These are phyloP conservation scores for Ganoderma lucidum DNA, from an alignment of 1,284 basidiomycete genomes.

Conservation along the genomic window DNA sequence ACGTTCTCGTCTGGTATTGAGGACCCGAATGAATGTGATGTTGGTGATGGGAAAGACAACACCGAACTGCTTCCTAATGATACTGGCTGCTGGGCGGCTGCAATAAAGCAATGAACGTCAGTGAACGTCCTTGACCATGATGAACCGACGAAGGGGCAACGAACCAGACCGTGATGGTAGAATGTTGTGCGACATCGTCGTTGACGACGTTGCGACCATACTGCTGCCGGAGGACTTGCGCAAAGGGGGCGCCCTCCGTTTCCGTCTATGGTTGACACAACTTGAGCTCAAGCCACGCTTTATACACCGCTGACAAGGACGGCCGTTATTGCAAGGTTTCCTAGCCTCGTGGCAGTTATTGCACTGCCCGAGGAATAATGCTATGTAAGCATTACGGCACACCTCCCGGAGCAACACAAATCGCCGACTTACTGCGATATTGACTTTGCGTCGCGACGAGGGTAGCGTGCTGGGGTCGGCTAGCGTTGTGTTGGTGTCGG, in stretches of 20 bases:
- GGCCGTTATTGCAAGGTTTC: neutral
- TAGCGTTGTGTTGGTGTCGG: neutral
- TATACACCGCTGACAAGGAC: slow-evolving; percentile 8
- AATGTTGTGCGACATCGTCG: no score
- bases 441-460: neutral
- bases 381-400: slow-evolving; percentile 1
- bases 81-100: neutral
- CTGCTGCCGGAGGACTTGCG: neutral
- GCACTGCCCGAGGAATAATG: neutral
- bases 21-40: neutral
- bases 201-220: neutral
- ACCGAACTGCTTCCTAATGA: neutral
- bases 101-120: neutral
- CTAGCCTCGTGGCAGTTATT: slow-evolving; percentile 5
- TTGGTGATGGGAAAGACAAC: neutral
- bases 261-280: slow-evolving; percentile 4
- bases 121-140: neutral
- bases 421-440: neutral
- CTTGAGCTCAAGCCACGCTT: neutral
- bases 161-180: neutral
- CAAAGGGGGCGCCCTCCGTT: neutral
- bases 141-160: neutral
- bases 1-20: neutral
- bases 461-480: neutral
- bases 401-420: neutral